Base-by-base conservation (phyloP, 2,329 filamentous ascomycete genomes). In the Colletotrichum sp. region DNA sequence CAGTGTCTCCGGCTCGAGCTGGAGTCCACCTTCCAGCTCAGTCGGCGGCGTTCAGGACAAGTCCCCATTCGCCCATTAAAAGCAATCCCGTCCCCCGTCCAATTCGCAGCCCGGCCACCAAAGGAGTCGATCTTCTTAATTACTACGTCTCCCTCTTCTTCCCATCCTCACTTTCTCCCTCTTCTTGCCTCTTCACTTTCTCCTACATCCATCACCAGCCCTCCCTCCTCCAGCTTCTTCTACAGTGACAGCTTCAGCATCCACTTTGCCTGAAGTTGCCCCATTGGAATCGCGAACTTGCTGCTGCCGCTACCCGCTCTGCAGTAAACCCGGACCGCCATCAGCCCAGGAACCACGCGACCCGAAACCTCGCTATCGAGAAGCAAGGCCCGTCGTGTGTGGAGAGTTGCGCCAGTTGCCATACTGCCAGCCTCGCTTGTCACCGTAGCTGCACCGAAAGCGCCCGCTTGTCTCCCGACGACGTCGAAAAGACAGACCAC, bases 61-160 rank as follows among this genome's bases (percentile, higher is more conserved):
- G 34, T 76, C 74, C 74, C 74, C 74, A 76, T 76, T 74, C 71
- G 74, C n/a, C 70, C 74, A 74, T 73, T 66, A 68, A 76, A 74
- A 64, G 74, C 74, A 74, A 69, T 74, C 74, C 74, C 36, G 64
- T 76, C 36, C 74, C 74, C 70, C 70, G 70, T 74, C 74, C 70
- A 73, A 65, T 59, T 76, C 71, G 71, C 57, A 30, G 74, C 28
- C 69, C 59, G 74, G 74, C 71, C 65, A 69, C 36, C 36, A 69
- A 57, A 70, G 64, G 59, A 65, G 30, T 65, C 30, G 74, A 15
- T 66, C 70, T 76, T 76, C 65, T 74, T 76, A 76, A 76, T 66
- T 66, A 76, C 70, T 64, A 48, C 74, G 6, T 71, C 59, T 36
- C 52, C 43, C 68, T 71, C 68, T 39, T 30, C 32, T 24, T n/a